Evolutionary conservation across 805 yeast species (phyloP), one percentile per base, ranked within the genome.

Genomic region (Wickerhamia fluorescens): DNA sequence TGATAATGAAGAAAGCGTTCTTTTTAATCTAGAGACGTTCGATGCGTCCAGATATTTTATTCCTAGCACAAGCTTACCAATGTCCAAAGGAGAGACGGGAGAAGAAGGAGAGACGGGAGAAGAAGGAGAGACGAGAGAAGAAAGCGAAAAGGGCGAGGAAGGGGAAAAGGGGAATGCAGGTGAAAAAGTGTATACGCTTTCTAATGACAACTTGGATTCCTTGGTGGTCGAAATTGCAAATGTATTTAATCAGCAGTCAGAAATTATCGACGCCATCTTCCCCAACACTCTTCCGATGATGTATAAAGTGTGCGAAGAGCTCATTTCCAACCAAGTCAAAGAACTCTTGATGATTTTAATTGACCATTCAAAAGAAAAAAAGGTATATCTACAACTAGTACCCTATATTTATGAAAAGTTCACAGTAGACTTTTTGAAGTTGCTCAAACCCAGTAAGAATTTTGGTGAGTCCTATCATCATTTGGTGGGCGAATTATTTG

Each of bases 281-380:
- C 72, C 73, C 3, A 49, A 38, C 11, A 35, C 57, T 3, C 53
- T 58, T 6, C 73, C 73, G 1, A 68, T 69, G 56, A 61, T 64
- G 63, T 56, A 56, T 39, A 61, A 66, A 30, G 58, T 71, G 4
- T 50, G 68, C 26, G 76, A 72, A 37, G 69, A 63, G 25, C 50
- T 71, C 21, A 52, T 63, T 2, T 44, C 61, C 8, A 63, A 58
- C 37, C 64, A 58, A 31, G 35, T 62, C n/a, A 47, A 51, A 29
- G 67, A 61, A 20, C 34, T 55, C 6, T 34, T 59, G 2, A 41
- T 49, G 40, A 26, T 49, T 11, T 34, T 60, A 6, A 44, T 56
- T 7, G 53, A 50, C 8, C 22, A 38, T 2, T 48, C 66, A 4
- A 56, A 52, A 31, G 30, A 41, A 17, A 46, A 39, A 23, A 40